A percentile compares a stretch with the other conserved stretches of the same genome.
Evolutionary conservation across 176 grass and related monocot genomes (phyloP).

Genomic region (Canna indica): DNA sequence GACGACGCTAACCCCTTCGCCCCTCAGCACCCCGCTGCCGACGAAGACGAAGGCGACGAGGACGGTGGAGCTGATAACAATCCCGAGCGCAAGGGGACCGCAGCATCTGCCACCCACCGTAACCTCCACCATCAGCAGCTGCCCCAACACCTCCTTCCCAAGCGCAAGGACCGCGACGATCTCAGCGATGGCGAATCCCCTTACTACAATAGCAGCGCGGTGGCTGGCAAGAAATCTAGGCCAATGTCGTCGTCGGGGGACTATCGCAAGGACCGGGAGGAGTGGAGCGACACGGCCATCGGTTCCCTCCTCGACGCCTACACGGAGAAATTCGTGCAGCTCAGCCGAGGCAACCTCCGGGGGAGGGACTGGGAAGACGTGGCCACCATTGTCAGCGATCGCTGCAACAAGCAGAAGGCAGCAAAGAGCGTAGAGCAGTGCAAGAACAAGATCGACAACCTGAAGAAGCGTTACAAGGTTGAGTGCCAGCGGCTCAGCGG

Average conservation of each 20-base stretch:
- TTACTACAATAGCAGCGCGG: constrained; percentile 42
- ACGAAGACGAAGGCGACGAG: constrained; percentile 42
- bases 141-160: constrained; percentile 5
- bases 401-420: constrained; percentile 16
- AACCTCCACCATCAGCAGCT: constrained; percentile 13
- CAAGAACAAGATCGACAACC: constrained; percentile 99
- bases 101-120: not conserved
- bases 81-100: not conserved
- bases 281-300: constrained; percentile 93
- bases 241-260: constrained; percentile 29
- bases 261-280: constrained; percentile 89
- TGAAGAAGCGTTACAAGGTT: constrained; percentile 95
- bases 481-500: constrained; percentile 67
- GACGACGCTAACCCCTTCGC: constrained; percentile 19
- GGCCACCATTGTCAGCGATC: constrained; percentile 48
- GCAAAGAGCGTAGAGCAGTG: constrained; percentile 91
- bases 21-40: not conserved
- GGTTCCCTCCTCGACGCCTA: constrained; percentile 66
- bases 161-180: constrained; percentile 68
- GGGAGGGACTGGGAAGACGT: constrained; percentile 92
- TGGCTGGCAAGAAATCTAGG: constrained; percentile 22
- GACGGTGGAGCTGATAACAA: not conserved
- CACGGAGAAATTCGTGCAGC: constrained; percentile 69
- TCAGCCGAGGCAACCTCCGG: constrained; percentile 78
- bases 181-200: constrained; percentile 67